Evolutionary conservation across 208 protist species (phyloP).

Genomic region (Phytomonas sp.): DNA sequence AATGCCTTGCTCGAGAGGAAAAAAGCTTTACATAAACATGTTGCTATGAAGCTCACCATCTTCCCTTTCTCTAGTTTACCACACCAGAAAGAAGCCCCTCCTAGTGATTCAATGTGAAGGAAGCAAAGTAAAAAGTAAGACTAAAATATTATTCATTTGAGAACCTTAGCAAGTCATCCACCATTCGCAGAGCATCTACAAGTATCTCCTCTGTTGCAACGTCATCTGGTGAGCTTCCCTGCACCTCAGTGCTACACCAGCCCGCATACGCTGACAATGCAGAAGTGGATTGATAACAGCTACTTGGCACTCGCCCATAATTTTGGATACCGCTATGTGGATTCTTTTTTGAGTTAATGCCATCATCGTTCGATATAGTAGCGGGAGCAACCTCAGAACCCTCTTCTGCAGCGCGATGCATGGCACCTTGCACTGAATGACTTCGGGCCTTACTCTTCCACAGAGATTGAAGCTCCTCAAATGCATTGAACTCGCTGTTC

Average conservation of each 20-base stretch:
- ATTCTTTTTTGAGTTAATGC: not conserved
- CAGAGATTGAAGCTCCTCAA: constrained; percentile 76
- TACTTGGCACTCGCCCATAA: not conserved
- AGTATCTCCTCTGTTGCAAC: constrained; percentile 27
- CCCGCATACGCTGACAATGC: not conserved
- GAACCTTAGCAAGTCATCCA: constrained; percentile 53
- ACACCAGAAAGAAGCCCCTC: not conserved
- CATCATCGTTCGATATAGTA: not conserved
- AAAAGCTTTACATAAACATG: not conserved
- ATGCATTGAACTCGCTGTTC: constrained; percentile 55
- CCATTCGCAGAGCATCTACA: constrained; percentile 64
- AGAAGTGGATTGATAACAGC: not conserved
- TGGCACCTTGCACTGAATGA: constrained; percentile 42
- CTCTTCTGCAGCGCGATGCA: constrained; percentile 27
- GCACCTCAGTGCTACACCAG: constrained; percentile 7
- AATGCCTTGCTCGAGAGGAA: not conserved
- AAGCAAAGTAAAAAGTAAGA: constrained; percentile 5
- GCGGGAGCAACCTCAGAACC: constrained; percentile 10
- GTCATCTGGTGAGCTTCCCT: constrained; percentile 15
- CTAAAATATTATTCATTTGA: not conserved
- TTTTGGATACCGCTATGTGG: not conserved
- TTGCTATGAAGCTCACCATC: not conserved
- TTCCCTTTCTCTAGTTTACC: constrained; percentile 1
- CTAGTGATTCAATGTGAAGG: not conserved
- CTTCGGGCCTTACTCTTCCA: constrained; percentile 61